Percentiles rank a stretch among this genome's conserved stretches.
Evolutionary conservation across 2,329 filamentous ascomycete genomes (phyloP).

Genomic region (Colletotrichum agaves): DNA sequence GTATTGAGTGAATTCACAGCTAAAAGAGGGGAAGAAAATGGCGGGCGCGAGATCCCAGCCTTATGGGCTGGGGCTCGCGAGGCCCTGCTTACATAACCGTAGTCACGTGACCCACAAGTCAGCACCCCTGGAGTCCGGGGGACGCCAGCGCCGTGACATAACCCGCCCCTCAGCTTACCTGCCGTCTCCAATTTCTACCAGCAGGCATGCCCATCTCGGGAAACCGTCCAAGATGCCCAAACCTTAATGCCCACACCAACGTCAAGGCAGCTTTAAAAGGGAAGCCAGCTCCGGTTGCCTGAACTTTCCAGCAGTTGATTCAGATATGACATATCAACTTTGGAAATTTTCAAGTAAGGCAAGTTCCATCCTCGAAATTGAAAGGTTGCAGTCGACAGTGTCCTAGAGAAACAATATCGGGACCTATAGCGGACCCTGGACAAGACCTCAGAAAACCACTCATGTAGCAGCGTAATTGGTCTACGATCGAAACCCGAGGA

Average conservation of each 20-base stretch:
- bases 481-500: neutral
- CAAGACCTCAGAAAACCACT: too few species aligned
- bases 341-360: neutral
- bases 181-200: too few species aligned
- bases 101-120: too few species aligned
- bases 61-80: too few species aligned
- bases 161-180: too few species aligned
- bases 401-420: neutral
- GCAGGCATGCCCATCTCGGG: slow-evolving; percentile 22
- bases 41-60: too few species aligned
- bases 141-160: too few species aligned
- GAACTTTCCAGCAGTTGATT: slow-evolving; percentile 9
- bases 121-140: too few species aligned
- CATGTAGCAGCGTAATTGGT: neutral
- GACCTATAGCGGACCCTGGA: neutral
- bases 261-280: slow-evolving; percentile 3
- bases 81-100: too few species aligned
- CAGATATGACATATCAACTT: neutral
- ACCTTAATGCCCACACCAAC: slow-evolving; percentile 20
- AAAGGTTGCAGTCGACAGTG: neutral
- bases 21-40: too few species aligned
- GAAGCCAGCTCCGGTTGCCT: slow-evolving; percentile 18
- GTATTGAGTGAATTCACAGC: too few species aligned
- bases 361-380: neutral
- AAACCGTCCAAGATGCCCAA: neutral